Evolutionary conservation across 306 rosid genomes (phyloP).

Genomic region (Oxytropis ochrocephala): DNA sequence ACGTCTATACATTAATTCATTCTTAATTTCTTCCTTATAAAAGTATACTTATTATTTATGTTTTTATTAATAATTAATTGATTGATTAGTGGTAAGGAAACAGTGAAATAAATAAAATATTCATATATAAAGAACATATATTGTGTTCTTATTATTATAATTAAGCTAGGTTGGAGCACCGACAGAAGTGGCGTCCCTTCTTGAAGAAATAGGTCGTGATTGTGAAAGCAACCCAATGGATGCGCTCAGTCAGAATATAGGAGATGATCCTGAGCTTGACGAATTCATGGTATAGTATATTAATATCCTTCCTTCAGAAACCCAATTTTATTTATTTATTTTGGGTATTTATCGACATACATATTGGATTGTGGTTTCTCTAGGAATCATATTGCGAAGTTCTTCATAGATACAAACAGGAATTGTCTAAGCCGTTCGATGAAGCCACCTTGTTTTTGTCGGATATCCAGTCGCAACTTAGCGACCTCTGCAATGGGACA

Average conservation of each 20-base stretch:
- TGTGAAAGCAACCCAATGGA: conserved; percentile 28
- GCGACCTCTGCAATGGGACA: conserved; percentile 60
- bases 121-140: not conserved
- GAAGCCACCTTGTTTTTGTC: conserved; percentile 66
- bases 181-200: conserved; percentile 45
- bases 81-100: not conserved
- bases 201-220: conserved; percentile 53
- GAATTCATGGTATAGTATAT: conserved; percentile 52
- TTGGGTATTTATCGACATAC: no score
- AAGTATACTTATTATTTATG: not conserved
- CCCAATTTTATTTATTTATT: not conserved
- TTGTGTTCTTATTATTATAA: not conserved
- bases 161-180: conserved; percentile 72
- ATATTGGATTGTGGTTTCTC: no score
- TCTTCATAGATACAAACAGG: conserved; percentile 61
- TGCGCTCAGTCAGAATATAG: conserved; percentile 34
- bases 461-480: conserved; percentile 56
- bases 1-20: no score
- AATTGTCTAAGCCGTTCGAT: conserved; percentile 56
- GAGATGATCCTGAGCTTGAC: conserved; percentile 88
- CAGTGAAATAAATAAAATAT: not conserved
- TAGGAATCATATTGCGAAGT: conserved; percentile 66
- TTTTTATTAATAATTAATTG: not conserved
- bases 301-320: not conserved
- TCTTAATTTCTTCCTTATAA: no score